Evolutionary conservation across 352 stramenopile genomes (phyloP), one percentile per base, ranked within the genome.

Genomic region (Globisporangium yorkense): DNA sequence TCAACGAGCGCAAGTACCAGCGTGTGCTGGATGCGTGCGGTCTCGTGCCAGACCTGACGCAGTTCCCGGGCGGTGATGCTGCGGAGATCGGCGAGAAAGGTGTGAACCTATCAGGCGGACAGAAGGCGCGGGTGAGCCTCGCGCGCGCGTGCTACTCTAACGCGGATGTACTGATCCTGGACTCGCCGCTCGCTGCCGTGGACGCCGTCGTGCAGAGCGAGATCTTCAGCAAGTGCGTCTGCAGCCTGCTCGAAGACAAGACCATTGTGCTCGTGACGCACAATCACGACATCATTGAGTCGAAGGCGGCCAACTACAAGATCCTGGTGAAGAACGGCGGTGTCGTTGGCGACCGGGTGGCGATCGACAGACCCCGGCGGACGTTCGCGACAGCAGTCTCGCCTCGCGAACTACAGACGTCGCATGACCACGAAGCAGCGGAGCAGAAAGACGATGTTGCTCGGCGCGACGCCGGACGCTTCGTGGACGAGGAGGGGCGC

Each of bases 181-280:
- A 99, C 62, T 94, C 98, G 46, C 80, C 90, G 21, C 67, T 98
- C 2, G 80, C 79, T 29, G 95, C 95, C 6, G 95, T 99, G 1
- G 96, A 99, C 63, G 85, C 88, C 21, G 81, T 98, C 63, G 96
- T 98, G 39, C 92, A 90, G 39, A 85, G 84, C 46, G 85, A 97
- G 70, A 75, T 98, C 40, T 98, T 98, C 61, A 33, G 68, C 12
- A 78, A 80, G 65, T 85, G 75, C 35, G 31, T 85, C 29, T 73
- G 67, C 27, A 60, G 63, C 16, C 59, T 81, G 54, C 57, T 81
- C 15, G 57, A 55, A 27, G 46, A 66, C 63, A 84, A 84, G 52
- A 95, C 83, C 16, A 73, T 98, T 1, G 67, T 98, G 29, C 66
- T 98, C 20, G 90, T 97, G 2, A 98, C 95, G 6, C 96, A 98